Evolutionary conservation across 305 asterid species (phyloP).

Genomic region (Rubia balearica): DNA sequence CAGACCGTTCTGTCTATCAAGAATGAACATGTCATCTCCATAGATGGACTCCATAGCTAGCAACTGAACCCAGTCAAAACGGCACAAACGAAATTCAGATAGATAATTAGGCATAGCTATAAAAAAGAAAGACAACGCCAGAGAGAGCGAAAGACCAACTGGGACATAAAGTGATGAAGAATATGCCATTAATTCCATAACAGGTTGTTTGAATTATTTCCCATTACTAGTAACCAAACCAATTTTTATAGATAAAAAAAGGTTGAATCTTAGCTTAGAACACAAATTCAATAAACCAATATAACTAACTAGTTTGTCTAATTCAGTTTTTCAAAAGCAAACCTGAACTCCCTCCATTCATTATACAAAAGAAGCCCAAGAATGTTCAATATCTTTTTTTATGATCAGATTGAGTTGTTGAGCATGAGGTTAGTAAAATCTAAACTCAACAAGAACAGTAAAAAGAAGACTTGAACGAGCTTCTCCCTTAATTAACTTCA

Average conservation of each 20-base stretch:
- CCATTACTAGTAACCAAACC: neutral
- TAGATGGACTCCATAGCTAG: conserved; percentile 79
- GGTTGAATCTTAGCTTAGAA: neutral
- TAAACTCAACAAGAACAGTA: neutral
- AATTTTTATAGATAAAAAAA: neutral
- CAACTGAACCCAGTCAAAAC: conserved; percentile 42
- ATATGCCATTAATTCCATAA: neutral
- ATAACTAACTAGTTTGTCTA: neutral
- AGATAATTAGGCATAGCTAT: neutral
- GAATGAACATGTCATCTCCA: conserved; percentile 53
- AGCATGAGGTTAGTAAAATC: neutral
- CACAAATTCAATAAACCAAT: neutral
- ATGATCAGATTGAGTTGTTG: neutral
- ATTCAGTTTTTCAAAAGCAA: neutral
- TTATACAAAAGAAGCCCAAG: neutral
- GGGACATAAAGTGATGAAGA: conserved; percentile 13
- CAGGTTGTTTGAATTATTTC: neutral
- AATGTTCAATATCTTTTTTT: neutral
- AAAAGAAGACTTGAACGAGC: too few species aligned
- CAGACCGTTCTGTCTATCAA: conserved; percentile 50
- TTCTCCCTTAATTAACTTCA: neutral
- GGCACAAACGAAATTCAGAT: neutral
- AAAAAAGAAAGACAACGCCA: neutral
- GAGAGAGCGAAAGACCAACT: neutral
- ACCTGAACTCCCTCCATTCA: neutral